Base-by-base conservation (phyloP, 2,329 filamentous ascomycete species). In the Phaeomoniella chlamydospora region DNA sequence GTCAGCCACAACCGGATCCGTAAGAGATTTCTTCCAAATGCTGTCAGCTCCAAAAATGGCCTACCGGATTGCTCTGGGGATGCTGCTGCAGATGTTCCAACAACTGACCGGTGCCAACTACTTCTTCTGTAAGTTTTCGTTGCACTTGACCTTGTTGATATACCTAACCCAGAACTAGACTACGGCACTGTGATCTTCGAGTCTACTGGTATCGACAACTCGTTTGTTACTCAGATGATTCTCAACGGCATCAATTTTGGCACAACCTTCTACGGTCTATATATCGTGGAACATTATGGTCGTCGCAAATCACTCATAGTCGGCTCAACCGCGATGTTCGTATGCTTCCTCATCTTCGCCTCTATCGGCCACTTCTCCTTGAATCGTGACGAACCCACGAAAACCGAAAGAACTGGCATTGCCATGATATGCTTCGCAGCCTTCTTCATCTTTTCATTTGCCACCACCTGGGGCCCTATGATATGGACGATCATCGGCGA, bases 361-460 rank as follows among this genome's bases (percentile, higher is more conserved):
- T 59, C 65, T 0, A 63, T 78, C 14, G 72, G 74, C 5, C 64
- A 66, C 18, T 63, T 58, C 43, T 50, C 56, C 17, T 52, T 64
- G 3, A 47, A 62, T 44, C 37, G 40, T 6, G 40, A 46, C 15
- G 40, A 64, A 32, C 67, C 64, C 0, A 54, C 55, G 4, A 49
- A 52, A 22, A 68, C 60, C 44, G 52, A 55, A 4, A 53, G 58
- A 3, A 65, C 72, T 10, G 77, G 77, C 5, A 70, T 73, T 10
- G 67, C 77, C 40, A 76, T 83, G 67, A 80, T 84, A 42, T 72
- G 79, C 5, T 74, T 78, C 37, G 75, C 79, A 2, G 81, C 74
- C 56, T 70, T 85, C 61, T 85, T 82, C 56, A 85, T 85, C 37
- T 68, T 74, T 33, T 76, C 72, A 1, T 86, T 82, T 45, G 79